Evolutionary conservation across 345 rosid genomes (phyloP), one percentile per base, ranked within the genome.

Genomic region (Citrus unshiu): DNA sequence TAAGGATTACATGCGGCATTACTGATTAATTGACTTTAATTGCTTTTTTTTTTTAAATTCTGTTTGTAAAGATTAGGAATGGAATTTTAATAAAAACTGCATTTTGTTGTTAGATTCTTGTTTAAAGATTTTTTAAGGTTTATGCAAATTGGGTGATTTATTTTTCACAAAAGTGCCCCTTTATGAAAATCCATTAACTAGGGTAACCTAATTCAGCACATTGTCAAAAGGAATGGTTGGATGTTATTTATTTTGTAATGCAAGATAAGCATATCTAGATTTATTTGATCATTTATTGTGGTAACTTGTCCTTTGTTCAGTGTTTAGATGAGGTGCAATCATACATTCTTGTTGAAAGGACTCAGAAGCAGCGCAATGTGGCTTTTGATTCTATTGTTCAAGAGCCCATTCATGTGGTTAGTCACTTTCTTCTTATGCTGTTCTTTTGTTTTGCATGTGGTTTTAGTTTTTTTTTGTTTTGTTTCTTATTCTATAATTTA

Each of bases 251-350:
- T 46, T 49, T 75, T 32, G 40, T 65, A 3, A 10, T 13, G 46
- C 61, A 21, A 51, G 65, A 14, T 49, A 6, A 46, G 13, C 32
- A 4, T 75, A 25, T 19, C 2, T 75, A 30, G 12, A 54, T 40
- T 0, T 34, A 4, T 34, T 9, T 43, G 51, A 66, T 37, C 9
- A 8, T 69, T 78, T 73, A 13, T 73, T 54, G 19, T 40, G 35
- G 57, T 61, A 27, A 66, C 83, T 72, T 51, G 24, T 80, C 80
- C 49, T 64, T 72, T 74, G 37, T 81, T 74, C 86, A 95, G 98
- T 84, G 80, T 81, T 91, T 95, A 77, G 99, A 93, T 87, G 97
- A 92, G 86, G 91, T 95, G 85, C 95, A 95, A 69, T 85, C 95
- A 0, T 95, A 93, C 82, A 92, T 93, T 80, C 89, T 95, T 12